These are phyloP conservation scores for Boechera divaricarpa DNA, from an alignment of 345 rosid species.

Conservation along the genomic window DNA sequence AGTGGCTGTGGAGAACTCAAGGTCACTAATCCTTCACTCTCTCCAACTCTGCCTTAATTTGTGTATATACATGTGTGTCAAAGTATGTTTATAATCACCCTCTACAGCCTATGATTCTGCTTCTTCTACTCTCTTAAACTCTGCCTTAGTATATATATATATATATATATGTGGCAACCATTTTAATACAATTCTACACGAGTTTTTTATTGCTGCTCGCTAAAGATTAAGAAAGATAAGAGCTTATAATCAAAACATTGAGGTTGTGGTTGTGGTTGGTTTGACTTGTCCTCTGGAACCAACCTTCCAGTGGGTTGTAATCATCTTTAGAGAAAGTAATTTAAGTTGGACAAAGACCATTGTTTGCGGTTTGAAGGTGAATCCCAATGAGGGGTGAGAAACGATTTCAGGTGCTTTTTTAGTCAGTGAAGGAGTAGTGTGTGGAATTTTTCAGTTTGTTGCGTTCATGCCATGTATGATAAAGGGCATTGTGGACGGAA, in stretches of 20 bases:
- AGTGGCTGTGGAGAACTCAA: slow-evolving; percentile 83
- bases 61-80: neutral
- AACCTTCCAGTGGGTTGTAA: neutral
- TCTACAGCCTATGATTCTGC: slow-evolving; percentile 1
- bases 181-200: neutral
- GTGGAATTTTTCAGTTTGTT: neutral
- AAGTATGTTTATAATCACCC: slow-evolving; percentile 6
- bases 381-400: neutral
- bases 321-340: neutral
- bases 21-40: slow-evolving; percentile 73
- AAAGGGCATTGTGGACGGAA: neutral
- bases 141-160: neutral
- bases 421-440: neutral
- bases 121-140: slow-evolving; percentile 1
- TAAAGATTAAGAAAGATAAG: neutral
- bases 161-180: neutral
- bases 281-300: neutral
- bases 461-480: neutral
- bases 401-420: neutral
- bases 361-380: neutral
- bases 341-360: neutral
- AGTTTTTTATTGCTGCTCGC: neutral
- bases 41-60: slow-evolving; percentile 67
- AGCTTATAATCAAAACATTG: neutral
- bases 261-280: neutral